Conservation (phyloP, 495 filamentous ascomycete genomes). For the Penicillium turbatum region DNA sequence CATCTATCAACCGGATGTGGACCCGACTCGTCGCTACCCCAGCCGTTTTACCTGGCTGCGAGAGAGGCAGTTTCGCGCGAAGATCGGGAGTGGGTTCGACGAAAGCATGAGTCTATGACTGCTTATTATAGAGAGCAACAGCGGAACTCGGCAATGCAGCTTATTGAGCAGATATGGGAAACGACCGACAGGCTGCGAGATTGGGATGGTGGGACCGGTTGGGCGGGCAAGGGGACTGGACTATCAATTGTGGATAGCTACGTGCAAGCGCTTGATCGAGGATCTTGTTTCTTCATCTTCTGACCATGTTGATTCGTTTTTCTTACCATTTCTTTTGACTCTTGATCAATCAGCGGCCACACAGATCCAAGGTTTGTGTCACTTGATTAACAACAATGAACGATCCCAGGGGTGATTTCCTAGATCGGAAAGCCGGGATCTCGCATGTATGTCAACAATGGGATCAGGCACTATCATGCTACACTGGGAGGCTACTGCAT, state of each 20-base stretch:
- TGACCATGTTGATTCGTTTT: conserved; percentile 5
- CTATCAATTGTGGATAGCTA: conserved; percentile 11
- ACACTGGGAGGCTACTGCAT: conserved; percentile 4
- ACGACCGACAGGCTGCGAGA: conserved; percentile 11
- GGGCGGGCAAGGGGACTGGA: not conserved
- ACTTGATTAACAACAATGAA: not conserved
- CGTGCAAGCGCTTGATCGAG: conserved; percentile 17
- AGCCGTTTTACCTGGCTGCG: conserved; percentile 27
- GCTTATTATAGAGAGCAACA: conserved; percentile 29
- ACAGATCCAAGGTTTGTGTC: too few species aligned
- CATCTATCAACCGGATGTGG: conserved; percentile 25
- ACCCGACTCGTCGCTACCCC: conserved; percentile 27
- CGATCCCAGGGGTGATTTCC: not conserved
- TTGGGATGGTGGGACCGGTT: not conserved
- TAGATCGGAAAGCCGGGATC: conserved; percentile 3
- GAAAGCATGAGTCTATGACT: conserved; percentile 29
- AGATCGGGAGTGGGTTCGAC: conserved; percentile 24
- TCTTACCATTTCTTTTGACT: not conserved
- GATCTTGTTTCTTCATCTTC: conserved; percentile 26
- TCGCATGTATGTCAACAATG: conserved; percentile 1
- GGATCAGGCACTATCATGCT: not conserved
- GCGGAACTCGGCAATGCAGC: conserved; percentile 24
- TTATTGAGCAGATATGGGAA: conserved; percentile 25
- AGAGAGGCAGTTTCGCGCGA: conserved; percentile 19
- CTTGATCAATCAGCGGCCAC: too few species aligned